Conservation (phyloP, 202 grass and related monocot species). For the Cymbopogon flexuosus region DNA sequence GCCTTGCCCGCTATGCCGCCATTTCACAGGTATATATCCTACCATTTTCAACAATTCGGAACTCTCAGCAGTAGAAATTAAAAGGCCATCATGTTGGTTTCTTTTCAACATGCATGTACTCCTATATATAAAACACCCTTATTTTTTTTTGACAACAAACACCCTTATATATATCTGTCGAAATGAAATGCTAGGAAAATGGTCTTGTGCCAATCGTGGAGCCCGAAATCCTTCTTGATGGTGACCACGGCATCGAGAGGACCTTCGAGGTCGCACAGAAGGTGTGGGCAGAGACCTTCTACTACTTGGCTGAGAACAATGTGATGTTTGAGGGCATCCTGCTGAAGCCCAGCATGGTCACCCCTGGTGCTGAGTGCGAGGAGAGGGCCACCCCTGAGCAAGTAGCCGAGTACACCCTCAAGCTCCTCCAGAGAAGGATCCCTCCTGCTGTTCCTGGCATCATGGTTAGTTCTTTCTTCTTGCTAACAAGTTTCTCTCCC, state of each 20-base stretch:
- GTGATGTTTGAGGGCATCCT: conserved; percentile 86
- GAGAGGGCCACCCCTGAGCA: conserved; percentile 67
- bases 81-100: neutral
- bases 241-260: conserved; percentile 79
- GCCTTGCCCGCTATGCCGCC: conserved; percentile 87
- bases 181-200: conserved; percentile 57
- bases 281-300: conserved; percentile 87
- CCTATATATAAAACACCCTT: conserved; percentile 5
- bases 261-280: conserved; percentile 72
- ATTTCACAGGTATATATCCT: conserved; percentile 81
- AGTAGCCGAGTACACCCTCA: conserved; percentile 71
- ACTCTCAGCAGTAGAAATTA: neutral
- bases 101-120: neutral
- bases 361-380: conserved; percentile 77
- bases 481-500: neutral
- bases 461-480: conserved; percentile 39
- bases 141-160: no score
- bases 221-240: conserved; percentile 83
- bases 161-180: neutral
- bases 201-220: conserved; percentile 95
- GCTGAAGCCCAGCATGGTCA: conserved; percentile 94
- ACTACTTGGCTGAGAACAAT: conserved; percentile 79
- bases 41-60: conserved; percentile 5
- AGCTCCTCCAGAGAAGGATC: conserved; percentile 85
- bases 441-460: conserved; percentile 84